A percentile compares a stretch with the other conserved stretches of the same genome.
Evolutionary conservation across 2,329 filamentous ascomycete genomes (phyloP).

Genomic region (Fusarium buharicum): DNA sequence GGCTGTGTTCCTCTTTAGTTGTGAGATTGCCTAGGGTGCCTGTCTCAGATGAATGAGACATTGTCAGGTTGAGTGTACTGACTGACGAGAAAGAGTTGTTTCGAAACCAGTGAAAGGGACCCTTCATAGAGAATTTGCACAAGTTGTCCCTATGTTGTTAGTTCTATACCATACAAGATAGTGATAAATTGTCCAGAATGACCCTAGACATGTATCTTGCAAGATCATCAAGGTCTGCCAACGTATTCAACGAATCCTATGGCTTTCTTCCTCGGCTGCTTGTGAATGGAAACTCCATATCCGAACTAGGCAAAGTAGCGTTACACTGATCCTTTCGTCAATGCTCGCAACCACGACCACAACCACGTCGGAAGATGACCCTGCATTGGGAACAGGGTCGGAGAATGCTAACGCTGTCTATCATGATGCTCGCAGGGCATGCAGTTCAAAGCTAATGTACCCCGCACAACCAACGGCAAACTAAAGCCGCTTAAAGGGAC

Average conservation of each 20-base stretch:
- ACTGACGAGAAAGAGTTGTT: slow-evolving; percentile 5
- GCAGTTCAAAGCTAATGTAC: too few species aligned
- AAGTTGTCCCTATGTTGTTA: too few species aligned
- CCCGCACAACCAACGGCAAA: too few species aligned
- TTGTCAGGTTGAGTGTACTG: slow-evolving; percentile 22
- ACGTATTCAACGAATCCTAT: too few species aligned
- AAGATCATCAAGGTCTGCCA: too few species aligned
- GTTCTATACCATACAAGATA: too few species aligned
- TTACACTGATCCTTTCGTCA: neutral
- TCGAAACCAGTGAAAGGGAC: neutral
- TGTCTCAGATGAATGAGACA: slow-evolving; percentile 23
- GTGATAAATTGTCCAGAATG: too few species aligned
- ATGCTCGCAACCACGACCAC: too few species aligned
- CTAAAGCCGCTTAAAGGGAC: too few species aligned
- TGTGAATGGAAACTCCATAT: neutral
- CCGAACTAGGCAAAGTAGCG: neutral
- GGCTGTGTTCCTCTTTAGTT: slow-evolving; percentile 19
- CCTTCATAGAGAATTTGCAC: slow-evolving; percentile 3
- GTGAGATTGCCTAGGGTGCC: slow-evolving; percentile 36
- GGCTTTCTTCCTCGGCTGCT: too few species aligned
- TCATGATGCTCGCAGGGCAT: too few species aligned
- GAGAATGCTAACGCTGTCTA: neutral
- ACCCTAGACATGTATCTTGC: too few species aligned
- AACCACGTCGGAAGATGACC: slow-evolving; percentile 35
- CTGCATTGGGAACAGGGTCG: slow-evolving; percentile 17